These are phyloP conservation scores for Penicillium paradoxum DNA, from an alignment of 495 filamentous ascomycete genomes.

Conservation along the genomic window DNA sequence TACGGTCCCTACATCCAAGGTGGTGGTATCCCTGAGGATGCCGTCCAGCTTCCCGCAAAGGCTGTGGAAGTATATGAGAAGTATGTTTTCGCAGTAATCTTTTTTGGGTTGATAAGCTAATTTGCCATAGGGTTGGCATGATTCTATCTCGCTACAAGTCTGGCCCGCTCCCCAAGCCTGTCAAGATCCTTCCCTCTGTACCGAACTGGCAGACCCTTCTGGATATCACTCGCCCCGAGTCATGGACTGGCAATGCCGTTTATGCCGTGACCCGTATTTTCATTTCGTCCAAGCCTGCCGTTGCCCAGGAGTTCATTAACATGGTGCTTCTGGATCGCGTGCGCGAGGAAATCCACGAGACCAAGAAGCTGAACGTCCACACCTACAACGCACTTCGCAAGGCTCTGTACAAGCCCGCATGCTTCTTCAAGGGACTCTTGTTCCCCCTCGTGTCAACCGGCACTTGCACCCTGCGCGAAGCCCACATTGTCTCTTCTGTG, in stretches of 20 bases:
- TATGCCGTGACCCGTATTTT: conserved; percentile 88
- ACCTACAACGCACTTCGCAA: conserved; percentile 91
- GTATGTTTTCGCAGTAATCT: conserved; percentile 39
- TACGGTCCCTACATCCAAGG: conserved; percentile 39
- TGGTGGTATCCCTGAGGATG: conserved; percentile 60
- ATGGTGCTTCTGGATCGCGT: conserved; percentile 81
- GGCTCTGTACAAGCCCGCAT: conserved; percentile 88
- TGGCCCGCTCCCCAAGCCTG: conserved; percentile 90
- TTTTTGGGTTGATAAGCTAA: conserved; percentile 12
- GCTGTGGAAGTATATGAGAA: conserved; percentile 91
- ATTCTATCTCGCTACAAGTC: conserved; percentile 91
- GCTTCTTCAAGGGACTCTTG: conserved; percentile 94
- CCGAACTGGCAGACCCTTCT: conserved; percentile 88
- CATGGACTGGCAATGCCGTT: conserved; percentile 82
- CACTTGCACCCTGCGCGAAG: conserved; percentile 84
- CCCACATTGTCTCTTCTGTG: conserved; percentile 81
- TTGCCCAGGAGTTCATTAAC: conserved; percentile 75
- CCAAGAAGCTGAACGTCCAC: conserved; percentile 91
- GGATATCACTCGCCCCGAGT: conserved; percentile 70
- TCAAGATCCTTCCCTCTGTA: conserved; percentile 91
- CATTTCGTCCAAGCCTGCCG: conserved; percentile 68
- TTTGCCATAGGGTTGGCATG: conserved; percentile 63
- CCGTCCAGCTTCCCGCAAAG: conserved; percentile 82
- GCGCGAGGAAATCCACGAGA: conserved; percentile 79
- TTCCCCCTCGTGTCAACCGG: conserved; percentile 78